These are phyloP conservation scores for Paxillus ammoniavirescens DNA, from an alignment of 768 basidiomycete genomes.

Conservation along the genomic window DNA sequence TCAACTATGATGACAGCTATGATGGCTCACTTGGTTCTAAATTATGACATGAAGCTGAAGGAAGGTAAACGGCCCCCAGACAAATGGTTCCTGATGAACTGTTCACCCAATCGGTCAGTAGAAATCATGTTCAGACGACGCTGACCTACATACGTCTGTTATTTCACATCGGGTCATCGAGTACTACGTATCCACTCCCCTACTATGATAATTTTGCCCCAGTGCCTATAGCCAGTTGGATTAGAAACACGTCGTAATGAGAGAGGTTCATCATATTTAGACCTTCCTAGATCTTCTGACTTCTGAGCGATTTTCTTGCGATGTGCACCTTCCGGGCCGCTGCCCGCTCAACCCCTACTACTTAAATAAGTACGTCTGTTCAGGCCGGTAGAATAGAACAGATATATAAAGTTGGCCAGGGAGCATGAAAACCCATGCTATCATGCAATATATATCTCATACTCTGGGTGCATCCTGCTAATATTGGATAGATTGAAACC, in stretches of 20 bases:
- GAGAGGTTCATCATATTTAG: background rate
- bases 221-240: slow-evolving; percentile 8
- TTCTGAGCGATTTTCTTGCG: too few species aligned
- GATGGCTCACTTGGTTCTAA: slow-evolving; percentile 39
- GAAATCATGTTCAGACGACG: slow-evolving; percentile 38
- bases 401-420: too few species aligned
- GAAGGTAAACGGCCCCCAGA: slow-evolving; percentile 36
- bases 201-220: slow-evolving; percentile 10
- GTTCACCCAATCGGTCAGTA: slow-evolving; percentile 35
- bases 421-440: too few species aligned
- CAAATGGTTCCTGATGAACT: slow-evolving; percentile 34
- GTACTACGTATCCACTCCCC: slow-evolving; percentile 5
- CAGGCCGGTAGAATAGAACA: too few species aligned
- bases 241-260: background rate
- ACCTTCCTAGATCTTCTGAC: background rate
- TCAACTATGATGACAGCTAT: slow-evolving; percentile 39
- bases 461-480: too few species aligned
- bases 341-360: too few species aligned
- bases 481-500: too few species aligned
- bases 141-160: slow-evolving; percentile 3
- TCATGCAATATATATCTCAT: too few species aligned
- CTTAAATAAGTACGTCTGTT: too few species aligned
- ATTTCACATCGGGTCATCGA: slow-evolving; percentile 8
- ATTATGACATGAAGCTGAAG: slow-evolving; percentile 40
- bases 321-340: too few species aligned